Evolutionary conservation across 495 filamentous ascomycete genomes (phyloP), one percentile per base, ranked within the genome.

Genomic region (Paragyromitra xinjiangensis): DNA sequence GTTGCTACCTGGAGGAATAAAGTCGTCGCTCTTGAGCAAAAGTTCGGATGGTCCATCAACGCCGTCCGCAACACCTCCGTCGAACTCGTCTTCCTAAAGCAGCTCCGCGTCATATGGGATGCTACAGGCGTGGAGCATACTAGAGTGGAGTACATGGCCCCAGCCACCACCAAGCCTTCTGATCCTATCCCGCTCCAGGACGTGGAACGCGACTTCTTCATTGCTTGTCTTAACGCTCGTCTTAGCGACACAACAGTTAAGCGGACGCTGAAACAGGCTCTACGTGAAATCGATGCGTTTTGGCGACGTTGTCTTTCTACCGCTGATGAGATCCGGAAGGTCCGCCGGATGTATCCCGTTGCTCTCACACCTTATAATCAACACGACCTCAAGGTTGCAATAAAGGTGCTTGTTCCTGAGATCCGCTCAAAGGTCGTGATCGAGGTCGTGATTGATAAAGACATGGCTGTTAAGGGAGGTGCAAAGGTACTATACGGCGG

Each of bases 61-160:
- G 90, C 90, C 11, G 85, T 89, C 7, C 88, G 86, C 14, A 89
- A 88, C 1, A 85, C 85, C 4, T n/a, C 12, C 0, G 82, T 97
- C 45, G 91, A 91, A 6, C 91, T 98, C 88, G 89, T 88, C n/a
- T 97, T 96, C 85, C 85, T 87, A 75, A 86, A 87, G 45, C 90
- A 95, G 67, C 88, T 98, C 42, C 71, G 63, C 61, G 72, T 76
- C 37, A 72, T n/a, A 8, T 81, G 68, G 59, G 72, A 86, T 78
- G 72, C 83, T 81, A 12, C 75, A 6, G 66, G 79, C 29, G 16
- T 34, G 0, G 42, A 48, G 70, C 9, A 86, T 88, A 73, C 87
- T 87, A 68, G 80, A 90, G 44, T 87, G 84, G 85, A 90, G 89
- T 83, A 87, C 88, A 68, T 85, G 83, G 81, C 71, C 83, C 84